phyloP scores from a whole-genome alignment of 78 protist genomes.

The Polysphondylium violaceum region DNA sequence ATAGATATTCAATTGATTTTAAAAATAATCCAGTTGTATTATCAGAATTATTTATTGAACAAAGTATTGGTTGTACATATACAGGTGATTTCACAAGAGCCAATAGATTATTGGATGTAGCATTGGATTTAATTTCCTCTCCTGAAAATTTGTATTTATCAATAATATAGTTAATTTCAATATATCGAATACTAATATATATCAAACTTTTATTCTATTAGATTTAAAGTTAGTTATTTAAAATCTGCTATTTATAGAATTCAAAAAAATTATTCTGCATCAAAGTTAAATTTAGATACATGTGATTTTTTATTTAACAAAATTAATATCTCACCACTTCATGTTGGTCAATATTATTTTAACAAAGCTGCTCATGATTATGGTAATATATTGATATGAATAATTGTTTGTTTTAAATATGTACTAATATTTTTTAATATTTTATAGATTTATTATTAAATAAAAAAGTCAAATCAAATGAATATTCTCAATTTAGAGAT shows the following conservation, averaged over 20 bases:
- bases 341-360: conserved; percentile 51
- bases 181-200: background rate
- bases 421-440: background rate
- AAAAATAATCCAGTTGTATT: conserved; percentile 49
- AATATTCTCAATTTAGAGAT: conserved; percentile 13
- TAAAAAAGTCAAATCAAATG: conserved; percentile 38
- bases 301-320: conserved; percentile 53
- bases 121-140: conserved; percentile 24
- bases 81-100: conserved; percentile 14
- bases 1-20: conserved; percentile 13
- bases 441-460: background rate
- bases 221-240: conserved; percentile 60
- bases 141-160: conserved; percentile 46
- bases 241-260: conserved; percentile 63
- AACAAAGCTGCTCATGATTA: conserved; percentile 70
- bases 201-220: background rate
- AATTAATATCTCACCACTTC: conserved; percentile 23
- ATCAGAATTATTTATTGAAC: conserved; percentile 52
- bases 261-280: conserved; percentile 64
- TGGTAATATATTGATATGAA: conserved; percentile 19
- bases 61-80: conserved; percentile 48
- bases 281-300: conserved; percentile 67
- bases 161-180: too few species aligned
- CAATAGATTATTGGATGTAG: conserved; percentile 29
- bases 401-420: background rate